Evolutionary conservation across 164 flowering plant genomes (phyloP), one percentile per base, ranked within the genome.

Genomic region (Akebia trifoliata): DNA sequence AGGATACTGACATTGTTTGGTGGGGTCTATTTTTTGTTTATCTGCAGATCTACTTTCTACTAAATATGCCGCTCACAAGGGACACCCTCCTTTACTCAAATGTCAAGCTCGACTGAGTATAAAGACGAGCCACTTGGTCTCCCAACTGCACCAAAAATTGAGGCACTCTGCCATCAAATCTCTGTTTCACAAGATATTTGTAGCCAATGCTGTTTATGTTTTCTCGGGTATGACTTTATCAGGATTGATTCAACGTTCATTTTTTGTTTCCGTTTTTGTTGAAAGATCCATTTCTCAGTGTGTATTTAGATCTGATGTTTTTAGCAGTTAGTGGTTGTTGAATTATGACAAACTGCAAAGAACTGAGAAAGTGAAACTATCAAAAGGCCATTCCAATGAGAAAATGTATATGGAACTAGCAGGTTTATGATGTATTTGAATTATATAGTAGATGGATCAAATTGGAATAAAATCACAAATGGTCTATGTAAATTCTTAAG

Each of bases 21-120:
- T 53, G 31, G 2, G 25, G 8, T 54, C 11, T 36, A 37, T 6
- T 47, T 12, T 51, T 51, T 48, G 18, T 34, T 22, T 57, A 22
- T 57, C 7, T 30, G 6, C 86, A 87, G 92, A 51, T 79, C 25
- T 73, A 72, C 62, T 79, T 72, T 61, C 84, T 87, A 18, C 43
- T 87, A 57, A 65, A 78, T 54, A 87, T 87, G 96, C 84, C 90
- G 1, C 54, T 88, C 53, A 88, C 93, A 21, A 84, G 72, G 73
- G 96, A 88, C 76, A 85, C 93, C 43, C 90, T 88, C 55, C 74
- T 88, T 53, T 88, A 88, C 64, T 88, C 96, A 3, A 88, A 82
- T 61, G 89, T 88, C 59, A 88, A 85, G 83, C 86, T 88, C 29
- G 96, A 88, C 68, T 85, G 48, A 43, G 57, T 34, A n/a, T 37